phyloP scores from a whole-genome alignment of 805 yeast species.

The Candida suzukii region DNA sequence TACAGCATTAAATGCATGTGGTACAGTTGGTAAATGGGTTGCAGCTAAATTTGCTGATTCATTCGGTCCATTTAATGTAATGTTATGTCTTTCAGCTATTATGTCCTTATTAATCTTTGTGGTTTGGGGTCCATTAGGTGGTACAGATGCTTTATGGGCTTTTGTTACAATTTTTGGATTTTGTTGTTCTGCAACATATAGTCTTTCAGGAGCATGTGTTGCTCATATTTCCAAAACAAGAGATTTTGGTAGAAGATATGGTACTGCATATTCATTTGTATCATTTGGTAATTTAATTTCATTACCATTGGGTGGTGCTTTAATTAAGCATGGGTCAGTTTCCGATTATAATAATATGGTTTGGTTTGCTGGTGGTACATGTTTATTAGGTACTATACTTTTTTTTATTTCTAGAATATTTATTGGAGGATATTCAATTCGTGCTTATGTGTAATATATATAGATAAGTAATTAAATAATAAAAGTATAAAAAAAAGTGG shows the following conservation, averaged over 20 bases:
- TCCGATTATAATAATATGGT: conserved; percentile 25
- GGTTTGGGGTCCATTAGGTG: conserved; percentile 63
- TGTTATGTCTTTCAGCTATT: conserved; percentile 41
- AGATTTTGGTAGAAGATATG: conserved; percentile 65
- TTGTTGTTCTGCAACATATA: conserved; percentile 52
- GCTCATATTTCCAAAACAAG: conserved; percentile 55
- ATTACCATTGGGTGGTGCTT: conserved; percentile 38
- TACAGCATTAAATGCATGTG: conserved; percentile 39
- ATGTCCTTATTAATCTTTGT: conserved; percentile 39
- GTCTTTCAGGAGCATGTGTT: conserved; percentile 65
- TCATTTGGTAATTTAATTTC: conserved; percentile 38
- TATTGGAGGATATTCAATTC: conserved; percentile 12
- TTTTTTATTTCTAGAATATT: conserved; percentile 14
- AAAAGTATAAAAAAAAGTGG: not conserved
- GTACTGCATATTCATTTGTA: conserved; percentile 53
- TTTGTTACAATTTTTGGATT: conserved; percentile 55
- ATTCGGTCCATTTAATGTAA: conserved; percentile 51
- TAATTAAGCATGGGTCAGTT: conserved; percentile 23
- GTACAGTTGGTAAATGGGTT: conserved; percentile 46
- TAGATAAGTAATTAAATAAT: not conserved
- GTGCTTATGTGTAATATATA: not conserved
- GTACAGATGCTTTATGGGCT: conserved; percentile 32
- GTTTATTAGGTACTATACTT: conserved; percentile 14
- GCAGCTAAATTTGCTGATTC: conserved; percentile 52
- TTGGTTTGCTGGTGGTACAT: conserved; percentile 24